Conservation (phyloP, 768 basidiomycete species). For the Xerocomellus chrysenteron region DNA sequence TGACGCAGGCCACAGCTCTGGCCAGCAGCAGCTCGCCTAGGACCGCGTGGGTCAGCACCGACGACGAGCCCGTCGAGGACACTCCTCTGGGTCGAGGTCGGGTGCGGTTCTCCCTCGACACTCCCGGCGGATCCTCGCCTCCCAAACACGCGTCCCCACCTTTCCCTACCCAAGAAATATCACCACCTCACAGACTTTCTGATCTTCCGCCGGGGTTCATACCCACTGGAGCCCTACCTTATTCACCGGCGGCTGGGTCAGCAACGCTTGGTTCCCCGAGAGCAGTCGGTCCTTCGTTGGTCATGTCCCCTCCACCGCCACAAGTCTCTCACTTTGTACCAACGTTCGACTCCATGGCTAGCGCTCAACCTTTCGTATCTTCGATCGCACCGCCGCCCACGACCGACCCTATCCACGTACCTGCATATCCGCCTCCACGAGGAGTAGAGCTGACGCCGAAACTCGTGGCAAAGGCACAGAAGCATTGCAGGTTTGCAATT, state of each 20-base stretch:
- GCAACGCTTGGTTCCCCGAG: conserved; percentile 8
- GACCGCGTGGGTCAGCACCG: conserved; percentile 43
- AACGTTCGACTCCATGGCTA: conserved; percentile 5
- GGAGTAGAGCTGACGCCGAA: conserved; percentile 56
- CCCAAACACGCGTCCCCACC: conserved; percentile 13
- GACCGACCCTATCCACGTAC: conserved; percentile 10
- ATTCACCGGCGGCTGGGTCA: conserved; percentile 11
- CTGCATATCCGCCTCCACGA: conserved; percentile 21
- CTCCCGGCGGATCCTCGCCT: conserved; percentile 16
- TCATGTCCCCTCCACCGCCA: conserved; percentile 21
- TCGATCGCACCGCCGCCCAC: not conserved
- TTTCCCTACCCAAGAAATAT: conserved; percentile 5
- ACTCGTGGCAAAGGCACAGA: conserved; percentile 76
- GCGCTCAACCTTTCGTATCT: not conserved
- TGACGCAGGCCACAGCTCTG: conserved; percentile 24
- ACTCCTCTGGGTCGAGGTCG: conserved; percentile 9
- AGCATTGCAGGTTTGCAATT: conserved; percentile 90
- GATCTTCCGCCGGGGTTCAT: conserved; percentile 31
- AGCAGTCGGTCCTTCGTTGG: conserved; percentile 3
- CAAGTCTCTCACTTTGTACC: conserved; percentile 7
- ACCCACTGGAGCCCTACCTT: conserved; percentile 22
- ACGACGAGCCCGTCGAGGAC: conserved; percentile 27
- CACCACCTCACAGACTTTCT: conserved; percentile 18
- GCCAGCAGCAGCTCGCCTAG: conserved; percentile 19
- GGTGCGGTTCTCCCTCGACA: conserved; percentile 18